Conservation (phyloP, 371 early-diverging fungal genomes). For the Actinomortierella wolfii region DNA sequence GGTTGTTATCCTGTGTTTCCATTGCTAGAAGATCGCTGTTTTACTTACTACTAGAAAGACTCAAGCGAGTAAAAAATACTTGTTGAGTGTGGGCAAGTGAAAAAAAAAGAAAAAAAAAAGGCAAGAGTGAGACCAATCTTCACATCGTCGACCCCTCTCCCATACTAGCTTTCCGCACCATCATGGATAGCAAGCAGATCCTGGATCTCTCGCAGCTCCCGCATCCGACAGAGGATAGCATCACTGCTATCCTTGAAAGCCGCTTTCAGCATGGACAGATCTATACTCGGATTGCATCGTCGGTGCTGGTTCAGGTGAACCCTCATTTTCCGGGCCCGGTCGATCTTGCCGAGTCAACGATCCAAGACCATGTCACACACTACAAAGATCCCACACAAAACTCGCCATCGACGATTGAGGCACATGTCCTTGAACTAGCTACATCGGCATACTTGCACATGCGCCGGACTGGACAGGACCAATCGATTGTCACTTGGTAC, state of each 20-base stretch:
- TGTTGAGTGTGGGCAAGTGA: no score
- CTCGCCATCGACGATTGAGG: conserved; percentile 31
- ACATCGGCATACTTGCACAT: conserved; percentile 77
- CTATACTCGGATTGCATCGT: conserved; percentile 68
- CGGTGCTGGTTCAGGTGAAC: conserved; percentile 62
- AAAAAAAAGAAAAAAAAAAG: neutral
- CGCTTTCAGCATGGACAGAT: conserved; percentile 63
- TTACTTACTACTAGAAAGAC: neutral
- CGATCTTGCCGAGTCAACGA: conserved; percentile 62
- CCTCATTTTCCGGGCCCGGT: conserved; percentile 51
- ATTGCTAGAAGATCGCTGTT: neutral
- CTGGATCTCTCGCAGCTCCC: conserved; percentile 36
- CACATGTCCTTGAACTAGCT: conserved; percentile 85
- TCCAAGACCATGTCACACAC: conserved; percentile 76
- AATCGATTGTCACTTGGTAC: conserved; percentile 74
- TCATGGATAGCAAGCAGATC: neutral
- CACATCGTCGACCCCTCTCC: neutral
- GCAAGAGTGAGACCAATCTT: no score
- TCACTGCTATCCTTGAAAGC: conserved; percentile 56
- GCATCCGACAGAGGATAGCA: conserved; percentile 36
- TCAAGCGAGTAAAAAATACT: no score
- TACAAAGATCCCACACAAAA: conserved; percentile 60
- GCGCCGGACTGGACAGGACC: conserved; percentile 87
- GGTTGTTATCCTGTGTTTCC: neutral
- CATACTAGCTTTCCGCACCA: neutral